Conservation (phyloP, 345 rosid genomes). For the Heritiera fomes region DNA sequence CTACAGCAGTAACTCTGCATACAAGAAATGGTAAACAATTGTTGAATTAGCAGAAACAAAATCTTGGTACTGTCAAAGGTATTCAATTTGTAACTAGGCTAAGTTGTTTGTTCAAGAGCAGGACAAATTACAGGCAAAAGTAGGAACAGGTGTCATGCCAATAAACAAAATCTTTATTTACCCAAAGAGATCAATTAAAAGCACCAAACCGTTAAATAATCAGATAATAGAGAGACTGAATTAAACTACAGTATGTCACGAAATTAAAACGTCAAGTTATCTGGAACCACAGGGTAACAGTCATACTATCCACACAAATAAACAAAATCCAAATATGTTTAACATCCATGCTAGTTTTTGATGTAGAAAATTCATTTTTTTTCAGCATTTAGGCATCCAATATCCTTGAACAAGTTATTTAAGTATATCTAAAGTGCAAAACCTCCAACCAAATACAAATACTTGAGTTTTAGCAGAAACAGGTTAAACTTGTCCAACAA, state of each 20-base stretch:
- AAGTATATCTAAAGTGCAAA: not conserved
- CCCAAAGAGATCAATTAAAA: not conserved
- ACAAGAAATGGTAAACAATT: conserved; percentile 19
- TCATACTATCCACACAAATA: not conserved
- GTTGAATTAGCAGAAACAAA: not conserved
- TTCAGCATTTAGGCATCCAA: conserved; percentile 12
- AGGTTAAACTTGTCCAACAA: not conserved
- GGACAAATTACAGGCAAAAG: not conserved
- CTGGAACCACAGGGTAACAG: not conserved
- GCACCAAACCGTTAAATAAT: not conserved
- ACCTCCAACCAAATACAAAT: not conserved
- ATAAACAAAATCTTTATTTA: not conserved
- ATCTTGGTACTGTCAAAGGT: not conserved
- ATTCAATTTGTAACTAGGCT: not conserved
- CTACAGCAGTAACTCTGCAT: conserved; percentile 96
- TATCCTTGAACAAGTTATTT: not conserved
- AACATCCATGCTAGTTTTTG: not conserved
- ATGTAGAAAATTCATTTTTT: not conserved
- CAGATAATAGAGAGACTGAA: not conserved
- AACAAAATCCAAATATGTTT: not conserved
- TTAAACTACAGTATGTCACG: not conserved
- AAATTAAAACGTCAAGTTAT: not conserved
- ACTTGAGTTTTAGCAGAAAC: not conserved
- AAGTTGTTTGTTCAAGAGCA: not conserved
- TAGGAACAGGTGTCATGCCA: not conserved